Evolutionary conservation across 495 filamentous ascomycete species (phyloP), one percentile per base, ranked within the genome.

Genomic region (Apiosordaria backusii): DNA sequence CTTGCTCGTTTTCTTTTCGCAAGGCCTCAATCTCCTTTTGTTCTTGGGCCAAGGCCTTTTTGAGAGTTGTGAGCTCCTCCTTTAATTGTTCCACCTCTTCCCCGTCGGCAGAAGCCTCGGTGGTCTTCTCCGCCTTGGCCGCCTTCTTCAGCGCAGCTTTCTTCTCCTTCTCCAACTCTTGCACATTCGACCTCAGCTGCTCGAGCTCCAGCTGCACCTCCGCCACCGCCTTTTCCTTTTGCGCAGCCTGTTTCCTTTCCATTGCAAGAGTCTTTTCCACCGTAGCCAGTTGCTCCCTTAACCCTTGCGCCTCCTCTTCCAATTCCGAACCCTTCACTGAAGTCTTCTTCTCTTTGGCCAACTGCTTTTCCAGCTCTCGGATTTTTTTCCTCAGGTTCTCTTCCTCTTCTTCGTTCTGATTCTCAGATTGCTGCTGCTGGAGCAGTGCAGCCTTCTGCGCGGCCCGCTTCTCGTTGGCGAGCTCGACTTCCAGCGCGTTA

Each of bases 381-480:
- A 85, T 53, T 67, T 80, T 76, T 19, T 77, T 75, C 54, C 83
- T 77, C 3, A 83, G 75, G 24, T 82, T 79, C 10, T 77, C 75
- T 54, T 85, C 83, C 19, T 73, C 74, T 52, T 80, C 65, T 18
- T 22, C 26, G 50, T 68, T 71, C 45, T 76, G 75, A 50, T 68
- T 74, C 50, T 81, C 78, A 23, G 80, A 82, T 57, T 85, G 88
- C 35, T 45, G 35, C 35, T 45, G 5, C 35, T 45, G 35, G 35
- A 45, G 35, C 9, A 82, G 80, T 10, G 83, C 76, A 0, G 80
- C 84, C 61, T 87, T 86, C 63, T 90, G 85, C 23, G 86, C 80
- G 2, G 88, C 82, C 25, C 87, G 84, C 73, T 88, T 93, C 73
- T 93, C 89, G 58, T 88, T 88, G 64, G 91, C 91, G 9, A 97